phyloP scores from a whole-genome alignment of 2,329 filamentous ascomycete species.

The Cordyceps javanica region DNA sequence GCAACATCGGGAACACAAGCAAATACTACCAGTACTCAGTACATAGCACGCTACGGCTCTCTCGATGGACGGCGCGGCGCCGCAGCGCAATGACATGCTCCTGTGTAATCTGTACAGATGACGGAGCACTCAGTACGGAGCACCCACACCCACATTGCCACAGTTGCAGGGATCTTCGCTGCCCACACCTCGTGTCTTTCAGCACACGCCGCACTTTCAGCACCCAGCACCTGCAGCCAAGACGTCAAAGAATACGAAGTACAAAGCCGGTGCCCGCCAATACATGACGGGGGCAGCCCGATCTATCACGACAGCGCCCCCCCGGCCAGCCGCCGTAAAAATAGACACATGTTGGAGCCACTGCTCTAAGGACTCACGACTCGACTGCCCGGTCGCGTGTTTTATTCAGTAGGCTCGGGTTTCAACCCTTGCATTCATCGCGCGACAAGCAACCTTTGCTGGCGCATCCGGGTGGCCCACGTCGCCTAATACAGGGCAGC shows the following conservation, averaged over 20 bases:
- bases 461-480: neutral
- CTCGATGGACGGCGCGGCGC: neutral
- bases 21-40: no score
- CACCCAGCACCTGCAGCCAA: constrained; percentile 4
- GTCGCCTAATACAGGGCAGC: neutral
- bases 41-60: neutral
- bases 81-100: neutral
- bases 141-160: neutral
- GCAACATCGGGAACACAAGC: neutral
- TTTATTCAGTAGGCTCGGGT: neutral
- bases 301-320: constrained; percentile 3
- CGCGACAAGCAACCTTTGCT: neutral
- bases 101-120: neutral
- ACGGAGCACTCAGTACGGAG: no score
- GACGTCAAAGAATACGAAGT: constrained; percentile 9
- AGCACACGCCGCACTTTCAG: neutral
- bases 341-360: neutral
- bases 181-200: constrained; percentile 8
- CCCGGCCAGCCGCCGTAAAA: neutral
- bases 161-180: constrained; percentile 4
- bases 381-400: no score
- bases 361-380: no score
- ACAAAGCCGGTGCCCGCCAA: neutral
- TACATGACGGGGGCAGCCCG: neutral
- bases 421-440: neutral